Percentiles rank a stretch among this genome's conserved stretches.
Conservation (phyloP, 441 rosid genomes). For the Gossypium lobatum region DNA sequence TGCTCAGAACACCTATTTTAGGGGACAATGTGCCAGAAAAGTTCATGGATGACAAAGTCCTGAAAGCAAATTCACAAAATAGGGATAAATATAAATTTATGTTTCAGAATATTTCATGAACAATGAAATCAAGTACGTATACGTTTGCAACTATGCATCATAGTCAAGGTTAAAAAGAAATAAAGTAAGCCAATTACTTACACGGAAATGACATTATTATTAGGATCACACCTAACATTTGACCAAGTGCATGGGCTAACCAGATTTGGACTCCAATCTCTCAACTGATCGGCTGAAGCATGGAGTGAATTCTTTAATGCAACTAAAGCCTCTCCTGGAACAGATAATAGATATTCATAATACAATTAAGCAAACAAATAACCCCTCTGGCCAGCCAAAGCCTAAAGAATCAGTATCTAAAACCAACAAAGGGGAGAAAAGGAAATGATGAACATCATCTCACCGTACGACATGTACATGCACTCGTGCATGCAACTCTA, state of each 20-base stretch:
- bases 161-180: neutral
- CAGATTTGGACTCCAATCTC: conserved; percentile 73
- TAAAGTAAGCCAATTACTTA: conserved; percentile 31
- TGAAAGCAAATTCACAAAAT: conserved; percentile 27
- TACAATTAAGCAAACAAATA: conserved; percentile 18
- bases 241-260: conserved; percentile 94
- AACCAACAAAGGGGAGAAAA: conserved; percentile 6
- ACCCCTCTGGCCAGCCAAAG: neutral
- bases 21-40: conserved; percentile 71
- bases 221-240: conserved; percentile 57
- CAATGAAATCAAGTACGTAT: neutral
- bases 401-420: conserved; percentile 10
- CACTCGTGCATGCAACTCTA: neutral
- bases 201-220: conserved; percentile 61
- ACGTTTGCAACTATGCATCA: neutral
- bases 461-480: neutral
- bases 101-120: conserved; percentile 5
- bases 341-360: conserved; percentile 17
- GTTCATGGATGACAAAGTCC: conserved; percentile 75
- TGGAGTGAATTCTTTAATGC: conserved; percentile 50
- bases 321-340: conserved; percentile 71
- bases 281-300: conserved; percentile 45
- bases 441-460: neutral
- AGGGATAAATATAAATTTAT: neutral
- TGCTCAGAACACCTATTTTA: conserved; percentile 48